A percentile compares a stretch with the other conserved stretches of the same genome.
Conservation (phyloP, 495 filamentous ascomycete species). For the Chaetomium cochliodes region DNA sequence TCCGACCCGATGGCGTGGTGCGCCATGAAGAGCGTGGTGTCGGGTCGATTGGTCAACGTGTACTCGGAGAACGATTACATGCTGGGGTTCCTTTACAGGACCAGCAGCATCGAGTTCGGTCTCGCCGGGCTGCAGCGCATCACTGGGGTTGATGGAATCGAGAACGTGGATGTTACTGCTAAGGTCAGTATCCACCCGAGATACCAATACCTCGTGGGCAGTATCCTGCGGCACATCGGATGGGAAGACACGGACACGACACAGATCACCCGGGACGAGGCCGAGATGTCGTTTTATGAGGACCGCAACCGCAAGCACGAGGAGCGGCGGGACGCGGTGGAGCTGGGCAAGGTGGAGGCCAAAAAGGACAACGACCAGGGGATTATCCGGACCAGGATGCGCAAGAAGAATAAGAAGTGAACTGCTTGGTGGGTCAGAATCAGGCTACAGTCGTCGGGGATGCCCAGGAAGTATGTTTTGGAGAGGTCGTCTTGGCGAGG, state of each 20-base stretch:
- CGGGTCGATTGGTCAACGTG: constrained; percentile 58
- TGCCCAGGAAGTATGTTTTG: constrained; percentile 7
- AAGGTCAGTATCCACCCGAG: constrained; percentile 54
- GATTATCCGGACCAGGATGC: constrained; percentile 31
- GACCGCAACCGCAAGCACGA: constrained; percentile 32
- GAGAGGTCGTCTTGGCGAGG: constrained; percentile 1
- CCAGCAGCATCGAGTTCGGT: constrained; percentile 53
- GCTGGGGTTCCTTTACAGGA: constrained; percentile 59
- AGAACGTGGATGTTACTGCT: constrained; percentile 58
- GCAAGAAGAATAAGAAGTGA: constrained; percentile 34
- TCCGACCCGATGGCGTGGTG: constrained; percentile 53
- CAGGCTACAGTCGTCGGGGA: constrained; percentile 1
- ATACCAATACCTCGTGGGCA: constrained; percentile 56
- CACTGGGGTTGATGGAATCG: constrained; percentile 53
- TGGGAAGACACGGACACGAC: constrained; percentile 55
- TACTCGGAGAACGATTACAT: constrained; percentile 61
- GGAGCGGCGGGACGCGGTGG: constrained; percentile 27
- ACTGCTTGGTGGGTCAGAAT: background rate
- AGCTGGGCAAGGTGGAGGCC: constrained; percentile 15
- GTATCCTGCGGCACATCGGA: constrained; percentile 53
- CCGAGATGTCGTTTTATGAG: constrained; percentile 30
- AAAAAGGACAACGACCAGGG: constrained; percentile 29
- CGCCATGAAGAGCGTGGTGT: constrained; percentile 55
- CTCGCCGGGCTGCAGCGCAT: constrained; percentile 58
- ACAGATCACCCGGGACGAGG: constrained; percentile 45